These are phyloP conservation scores for Bipolaris victoriae DNA, from an alignment of 2,329 filamentous ascomycete genomes.

Conservation along the genomic window DNA sequence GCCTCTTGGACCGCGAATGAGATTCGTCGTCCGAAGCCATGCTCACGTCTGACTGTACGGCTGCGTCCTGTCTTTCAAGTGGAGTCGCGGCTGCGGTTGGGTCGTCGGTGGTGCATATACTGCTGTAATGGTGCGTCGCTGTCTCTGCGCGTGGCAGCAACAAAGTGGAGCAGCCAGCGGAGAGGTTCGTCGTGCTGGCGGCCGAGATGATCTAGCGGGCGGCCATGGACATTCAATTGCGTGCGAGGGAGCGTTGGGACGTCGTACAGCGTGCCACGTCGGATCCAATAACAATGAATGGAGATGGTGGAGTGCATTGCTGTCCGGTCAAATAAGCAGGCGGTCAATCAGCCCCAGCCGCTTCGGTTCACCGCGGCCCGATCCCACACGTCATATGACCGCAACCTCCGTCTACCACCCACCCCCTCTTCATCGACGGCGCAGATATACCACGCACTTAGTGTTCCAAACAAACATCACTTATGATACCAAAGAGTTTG, in stretches of 20 bases:
- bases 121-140: constrained; percentile 11
- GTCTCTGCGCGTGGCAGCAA: constrained; percentile 12
- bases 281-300: constrained; percentile 41
- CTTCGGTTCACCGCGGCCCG: constrained; percentile 38
- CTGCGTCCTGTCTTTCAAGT: constrained; percentile 24
- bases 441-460: too few species aligned
- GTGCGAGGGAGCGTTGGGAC: constrained; percentile 23
- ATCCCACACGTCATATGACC: constrained; percentile 22
- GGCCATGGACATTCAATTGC: constrained; percentile 44
- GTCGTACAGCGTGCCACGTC: constrained; percentile 43
- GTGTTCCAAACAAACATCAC: neutral
- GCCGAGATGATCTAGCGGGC: constrained; percentile 22
- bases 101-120: constrained; percentile 19
- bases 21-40: constrained; percentile 46
- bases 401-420: constrained; percentile 5
- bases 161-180: constrained; percentile 17
- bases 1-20: constrained; percentile 46
- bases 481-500: neutral
- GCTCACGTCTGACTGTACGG: constrained; percentile 37
- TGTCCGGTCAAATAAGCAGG: constrained; percentile 34
- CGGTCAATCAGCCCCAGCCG: constrained; percentile 35
- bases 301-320: constrained; percentile 28
- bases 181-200: constrained; percentile 21
- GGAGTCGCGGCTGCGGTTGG: constrained; percentile 15
- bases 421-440: too few species aligned